Base-by-base conservation (phyloP, 108 stramenopile species). In the Mediolabrus comicus region DNA sequence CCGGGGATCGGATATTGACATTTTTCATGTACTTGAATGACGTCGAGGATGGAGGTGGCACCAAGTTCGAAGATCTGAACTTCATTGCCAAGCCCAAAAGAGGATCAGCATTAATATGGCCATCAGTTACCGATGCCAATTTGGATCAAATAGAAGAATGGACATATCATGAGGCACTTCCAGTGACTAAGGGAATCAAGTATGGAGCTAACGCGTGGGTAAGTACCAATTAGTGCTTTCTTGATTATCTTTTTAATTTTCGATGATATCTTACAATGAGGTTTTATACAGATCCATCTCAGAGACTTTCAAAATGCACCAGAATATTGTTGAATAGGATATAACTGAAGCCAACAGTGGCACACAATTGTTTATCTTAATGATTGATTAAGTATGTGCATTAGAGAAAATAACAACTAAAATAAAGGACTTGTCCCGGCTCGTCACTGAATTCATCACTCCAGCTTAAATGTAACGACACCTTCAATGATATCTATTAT, bases 101-200 rank as follows among this genome's bases (percentile, higher is more conserved):
- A 29, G 84, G 84, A 7, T 58, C 58, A 51, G 87, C 87, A 1
- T 19, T 89, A 11, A 38, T 89, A 17, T 89, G 87, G 87, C 87
- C 86, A 65, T 84, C 84, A 51, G 70, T 69, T 12, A 59, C 33
- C 28, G 61, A 83, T 53, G 61, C 53, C 17, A 35, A 74, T 63
- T 24, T 67, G 29, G 70, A 67, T n/a, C 33, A 31, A 49, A 66
- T 59, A 32, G 65, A 89, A 31, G 69, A 65, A 22, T 72, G 80
- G 83, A 86, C 87, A 10, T 67, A 58, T 58, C 87, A 89, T 59
- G 70, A 80, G 54, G 87, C 87, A 7, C 73, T 79, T 3, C 80
- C 91, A 6, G 96, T 97, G 13, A 59, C 59, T 3, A 69, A 83
- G 62, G 96, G 95, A 0, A 59, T 83, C 41, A 97, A 97, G 30